phyloP scores from a whole-genome alignment of 179 eudicot genomes.

The Drosera spatulata region DNA sequence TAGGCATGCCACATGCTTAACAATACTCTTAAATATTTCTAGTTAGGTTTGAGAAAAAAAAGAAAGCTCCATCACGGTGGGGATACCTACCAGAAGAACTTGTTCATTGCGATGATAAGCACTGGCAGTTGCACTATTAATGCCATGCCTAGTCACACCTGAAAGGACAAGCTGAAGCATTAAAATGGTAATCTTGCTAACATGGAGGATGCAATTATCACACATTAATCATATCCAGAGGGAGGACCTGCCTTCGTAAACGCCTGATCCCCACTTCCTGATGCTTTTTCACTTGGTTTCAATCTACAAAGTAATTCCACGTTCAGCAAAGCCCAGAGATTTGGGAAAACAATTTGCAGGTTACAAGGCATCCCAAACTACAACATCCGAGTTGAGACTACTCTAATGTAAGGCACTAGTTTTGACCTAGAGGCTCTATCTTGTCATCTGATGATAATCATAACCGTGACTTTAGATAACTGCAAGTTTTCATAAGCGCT shows the following conservation, averaged over 20 bases:
- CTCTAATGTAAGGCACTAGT: too few relatives aligned
- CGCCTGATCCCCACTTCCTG: slow-evolving; percentile 11
- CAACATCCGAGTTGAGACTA: too few relatives aligned
- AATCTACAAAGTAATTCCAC: slow-evolving; percentile 14
- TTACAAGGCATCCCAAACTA: too few relatives aligned
- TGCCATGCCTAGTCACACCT: slow-evolving; percentile 35
- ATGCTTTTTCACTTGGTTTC: slow-evolving; percentile 17
- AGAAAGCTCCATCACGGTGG: slow-evolving; percentile 1
- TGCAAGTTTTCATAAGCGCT: too few relatives aligned
- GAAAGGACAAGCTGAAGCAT: slow-evolving; percentile 10
- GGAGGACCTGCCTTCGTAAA: slow-evolving; percentile 19
- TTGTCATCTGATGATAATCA: too few relatives aligned
- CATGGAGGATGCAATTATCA: slow-evolving; percentile 3
- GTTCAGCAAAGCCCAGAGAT: too few relatives aligned
- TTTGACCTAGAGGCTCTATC: too few relatives aligned
- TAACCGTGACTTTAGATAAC: too few relatives aligned
- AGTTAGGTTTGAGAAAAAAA: neutral
- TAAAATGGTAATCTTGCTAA: neutral
- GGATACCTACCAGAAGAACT: slow-evolving; percentile 40
- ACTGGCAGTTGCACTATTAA: slow-evolving; percentile 12
- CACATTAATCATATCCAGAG: neutral
- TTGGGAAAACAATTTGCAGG: too few relatives aligned
- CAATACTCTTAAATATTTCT: neutral
- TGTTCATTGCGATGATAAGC: slow-evolving; percentile 25
- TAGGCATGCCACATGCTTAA: too few relatives aligned